Base-by-base conservation (phyloP, 2,329 filamentous ascomycete species). In the Emericellopsis atlantica region DNA sequence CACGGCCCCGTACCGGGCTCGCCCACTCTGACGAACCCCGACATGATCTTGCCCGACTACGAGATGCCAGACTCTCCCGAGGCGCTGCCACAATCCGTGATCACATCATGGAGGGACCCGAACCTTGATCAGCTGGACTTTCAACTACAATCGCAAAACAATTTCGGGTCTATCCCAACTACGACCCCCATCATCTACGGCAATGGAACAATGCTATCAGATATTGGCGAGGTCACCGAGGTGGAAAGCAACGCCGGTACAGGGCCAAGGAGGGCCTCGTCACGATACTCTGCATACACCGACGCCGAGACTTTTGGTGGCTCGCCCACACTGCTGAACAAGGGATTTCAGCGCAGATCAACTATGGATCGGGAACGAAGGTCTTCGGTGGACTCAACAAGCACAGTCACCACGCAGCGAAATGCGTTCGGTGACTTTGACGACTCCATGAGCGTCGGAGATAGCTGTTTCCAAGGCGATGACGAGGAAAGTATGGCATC, bases 21-120 rank as follows among this genome's bases (percentile, higher is more conserved):
- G 44, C 89, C 89, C 37, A 94, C 89, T 3, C 67, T 95, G 53
- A 93, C 87, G 42, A 93, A 95, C 59, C 87, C 88, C 40, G 89
- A 94, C 58, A 89, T 95, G 86, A 94, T 95, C 52, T 67, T 95
- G 40, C 89, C 89, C 45, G 79, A 83, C 56, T 79, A 81, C 54
- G 75, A 78, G 48, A 71, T 70, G 57, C 56, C 73, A 57, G 61
- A 72, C 54, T 66, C 70, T 56, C 64, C 70, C 54, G 62, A 74
- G 57, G 54, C 66, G 52, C 60, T 62, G 54, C 64, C 71, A 43
- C 69, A 70, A 45, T 67, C 71, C 51, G 62, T 67, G 24, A 52
- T 74, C n/a, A 61, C 59, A 48, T 63, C 68, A 57, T 74, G 72
- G 73, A 69, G 69, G 46, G 66, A 65, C 48, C 50, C 61, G 10